A percentile compares a stretch with the other conserved stretches of the same genome.
phyloP scores from a whole-genome alignment of 2,329 filamentous ascomycete species.

The Beauveria varroae region DNA sequence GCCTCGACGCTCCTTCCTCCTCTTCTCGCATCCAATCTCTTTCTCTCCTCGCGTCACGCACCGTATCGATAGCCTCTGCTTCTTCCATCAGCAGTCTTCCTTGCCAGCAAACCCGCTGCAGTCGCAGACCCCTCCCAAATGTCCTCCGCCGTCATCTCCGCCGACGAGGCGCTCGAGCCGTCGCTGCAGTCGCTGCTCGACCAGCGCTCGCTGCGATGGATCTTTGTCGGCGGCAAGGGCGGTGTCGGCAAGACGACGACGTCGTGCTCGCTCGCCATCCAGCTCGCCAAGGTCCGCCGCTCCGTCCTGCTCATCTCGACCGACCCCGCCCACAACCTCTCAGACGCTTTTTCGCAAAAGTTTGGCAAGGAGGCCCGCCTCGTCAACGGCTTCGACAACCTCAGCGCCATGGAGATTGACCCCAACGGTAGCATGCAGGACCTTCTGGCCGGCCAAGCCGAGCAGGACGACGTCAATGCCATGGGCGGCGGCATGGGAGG shows the following conservation, averaged over 20 bases:
- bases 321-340: constrained; percentile 95
- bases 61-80: neutral
- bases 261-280: constrained; percentile 95
- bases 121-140: constrained; percentile 18
- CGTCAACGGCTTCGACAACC: constrained; percentile 83
- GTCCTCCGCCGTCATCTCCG: constrained; percentile 33
- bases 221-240: constrained; percentile 97
- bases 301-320: constrained; percentile 97
- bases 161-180: constrained; percentile 76
- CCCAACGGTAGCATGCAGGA: constrained; percentile 98
- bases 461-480: constrained; percentile 55
- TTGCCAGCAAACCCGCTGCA: neutral
- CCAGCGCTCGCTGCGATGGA: constrained; percentile 93
- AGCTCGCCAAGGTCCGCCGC: constrained; percentile 89
- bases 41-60: neutral
- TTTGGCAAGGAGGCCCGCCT: constrained; percentile 97
- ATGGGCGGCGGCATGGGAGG: constrained; percentile 71
- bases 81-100: neutral
- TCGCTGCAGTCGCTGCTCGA: constrained; percentile 91
- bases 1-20: neutral
- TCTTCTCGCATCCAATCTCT: neutral
- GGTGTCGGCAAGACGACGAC: constrained; percentile 99
- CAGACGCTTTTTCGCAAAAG: constrained; percentile 96
- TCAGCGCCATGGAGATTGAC: constrained; percentile 99
- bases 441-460: constrained; percentile 68